phyloP scores from a whole-genome alignment of 768 basidiomycete genomes.

The Tulasnella calospora region DNA sequence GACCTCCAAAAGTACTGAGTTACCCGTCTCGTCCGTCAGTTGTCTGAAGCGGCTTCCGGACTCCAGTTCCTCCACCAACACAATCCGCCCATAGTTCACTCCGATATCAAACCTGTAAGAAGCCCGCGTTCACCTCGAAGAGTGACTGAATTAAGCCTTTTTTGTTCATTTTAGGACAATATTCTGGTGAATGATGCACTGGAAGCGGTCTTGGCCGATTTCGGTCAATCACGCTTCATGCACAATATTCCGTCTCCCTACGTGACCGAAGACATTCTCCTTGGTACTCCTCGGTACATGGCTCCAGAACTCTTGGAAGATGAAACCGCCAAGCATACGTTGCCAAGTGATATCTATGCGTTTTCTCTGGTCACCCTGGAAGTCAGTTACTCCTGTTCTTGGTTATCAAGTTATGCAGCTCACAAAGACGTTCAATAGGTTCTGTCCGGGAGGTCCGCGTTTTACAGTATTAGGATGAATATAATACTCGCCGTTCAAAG shows the following conservation, averaged over 20 bases:
- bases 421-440: not conserved
- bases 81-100: conserved; percentile 12
- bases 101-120: conserved; percentile 14
- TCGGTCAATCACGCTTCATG: conserved; percentile 19
- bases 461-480: not conserved
- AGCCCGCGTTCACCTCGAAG: not conserved
- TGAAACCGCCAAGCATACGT: not conserved
- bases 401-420: too few relatives aligned
- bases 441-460: not conserved
- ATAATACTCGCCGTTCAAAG: not conserved
- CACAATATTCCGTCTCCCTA: not conserved
- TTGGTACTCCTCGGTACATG: conserved; percentile 16
- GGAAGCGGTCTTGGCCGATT: conserved; percentile 15
- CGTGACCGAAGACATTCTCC: not conserved
- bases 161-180: conserved; percentile 1
- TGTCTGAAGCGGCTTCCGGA: conserved; percentile 9
- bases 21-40: not conserved
- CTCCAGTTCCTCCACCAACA: conserved; percentile 13
- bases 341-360: conserved; percentile 14
- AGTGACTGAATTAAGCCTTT: not conserved
- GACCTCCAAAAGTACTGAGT: not conserved
- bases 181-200: conserved; percentile 13
- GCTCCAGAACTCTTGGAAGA: conserved; percentile 18
- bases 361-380: conserved; percentile 11
- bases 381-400: not conserved